Percentiles rank a stretch among this genome's conserved stretches.
These are phyloP conservation scores for Arthrobotrys megalospora DNA, from an alignment of 2,329 filamentous ascomycete genomes.

Conservation along the genomic window DNA sequence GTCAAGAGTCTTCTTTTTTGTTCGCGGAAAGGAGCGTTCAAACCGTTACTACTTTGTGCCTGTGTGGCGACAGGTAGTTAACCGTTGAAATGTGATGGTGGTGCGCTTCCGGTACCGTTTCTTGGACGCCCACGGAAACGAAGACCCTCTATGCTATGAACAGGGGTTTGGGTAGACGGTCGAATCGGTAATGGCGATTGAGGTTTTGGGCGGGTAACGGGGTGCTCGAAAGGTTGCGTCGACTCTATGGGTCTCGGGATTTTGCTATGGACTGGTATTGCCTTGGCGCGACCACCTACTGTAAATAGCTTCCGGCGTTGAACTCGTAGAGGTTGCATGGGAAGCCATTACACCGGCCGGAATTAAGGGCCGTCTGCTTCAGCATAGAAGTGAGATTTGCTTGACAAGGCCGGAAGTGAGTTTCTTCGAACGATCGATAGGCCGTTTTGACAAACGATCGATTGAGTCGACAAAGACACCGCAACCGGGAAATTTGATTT, in stretches of 20 bases:
- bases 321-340: background rate
- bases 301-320: background rate
- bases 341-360: background rate
- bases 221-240: background rate
- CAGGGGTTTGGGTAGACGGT: background rate
- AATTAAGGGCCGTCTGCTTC: background rate
- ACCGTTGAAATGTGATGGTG: background rate
- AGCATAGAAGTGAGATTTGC: background rate
- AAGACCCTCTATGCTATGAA: background rate
- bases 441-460: background rate
- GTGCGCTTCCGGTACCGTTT: background rate
- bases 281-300: background rate
- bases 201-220: background rate
- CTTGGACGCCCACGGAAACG: background rate
- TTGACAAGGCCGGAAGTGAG: background rate
- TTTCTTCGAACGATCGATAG: background rate
- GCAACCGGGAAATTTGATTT: background rate
- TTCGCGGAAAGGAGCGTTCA: background rate
- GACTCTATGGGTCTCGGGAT: no score
- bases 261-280: no score
- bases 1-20: background rate
- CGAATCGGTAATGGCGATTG: background rate
- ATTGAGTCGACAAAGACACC: background rate
- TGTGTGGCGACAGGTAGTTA: conserved; percentile 5
- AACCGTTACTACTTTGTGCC: conserved; percentile 2